Evolutionary conservation across 441 rosid genomes (phyloP).

Genomic region (Mallotus repandus): DNA sequence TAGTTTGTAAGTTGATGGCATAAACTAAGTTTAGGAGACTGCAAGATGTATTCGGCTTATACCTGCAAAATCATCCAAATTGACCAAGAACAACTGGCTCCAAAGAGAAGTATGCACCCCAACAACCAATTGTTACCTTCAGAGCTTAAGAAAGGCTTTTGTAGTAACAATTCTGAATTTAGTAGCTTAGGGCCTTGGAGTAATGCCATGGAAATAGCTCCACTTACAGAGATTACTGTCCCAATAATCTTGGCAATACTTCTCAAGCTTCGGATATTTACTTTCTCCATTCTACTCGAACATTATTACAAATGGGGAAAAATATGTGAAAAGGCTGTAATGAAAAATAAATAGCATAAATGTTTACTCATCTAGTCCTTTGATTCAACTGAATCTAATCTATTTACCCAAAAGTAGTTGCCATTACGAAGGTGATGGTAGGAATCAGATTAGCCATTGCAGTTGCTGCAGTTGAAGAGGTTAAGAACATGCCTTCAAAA

Average conservation of each 20-base stretch:
- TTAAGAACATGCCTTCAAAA: conserved; percentile 46
- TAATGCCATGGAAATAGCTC: conserved; percentile 72
- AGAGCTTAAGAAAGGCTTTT: conserved; percentile 12
- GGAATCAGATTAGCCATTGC: conserved; percentile 52
- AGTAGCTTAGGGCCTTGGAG: conserved; percentile 66
- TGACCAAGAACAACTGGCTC: conserved; percentile 57
- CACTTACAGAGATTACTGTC: conserved; percentile 36
- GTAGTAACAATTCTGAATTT: conserved; percentile 21
- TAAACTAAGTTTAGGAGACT: too few species aligned
- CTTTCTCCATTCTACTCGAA: conserved; percentile 47
- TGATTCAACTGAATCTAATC: too few species aligned
- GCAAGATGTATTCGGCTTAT: too few species aligned
- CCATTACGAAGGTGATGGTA: conserved; percentile 51
- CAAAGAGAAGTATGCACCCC: conserved; percentile 56
- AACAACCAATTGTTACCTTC: conserved; percentile 37
- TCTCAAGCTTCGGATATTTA: conserved; percentile 42
- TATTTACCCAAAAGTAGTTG: conserved; percentile 34
- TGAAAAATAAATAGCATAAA: too few species aligned
- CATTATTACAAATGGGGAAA: too few species aligned
- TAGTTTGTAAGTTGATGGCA: too few species aligned
- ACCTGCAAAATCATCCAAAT: conserved; percentile 49
- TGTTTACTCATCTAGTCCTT: too few species aligned
- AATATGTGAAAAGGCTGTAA: too few species aligned
- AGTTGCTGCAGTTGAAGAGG: conserved; percentile 50
- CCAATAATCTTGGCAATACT: conserved; percentile 30